Evolutionary conservation across 2,329 filamentous ascomycete species (phyloP).

Genomic region (Shiraia bambusicola): DNA sequence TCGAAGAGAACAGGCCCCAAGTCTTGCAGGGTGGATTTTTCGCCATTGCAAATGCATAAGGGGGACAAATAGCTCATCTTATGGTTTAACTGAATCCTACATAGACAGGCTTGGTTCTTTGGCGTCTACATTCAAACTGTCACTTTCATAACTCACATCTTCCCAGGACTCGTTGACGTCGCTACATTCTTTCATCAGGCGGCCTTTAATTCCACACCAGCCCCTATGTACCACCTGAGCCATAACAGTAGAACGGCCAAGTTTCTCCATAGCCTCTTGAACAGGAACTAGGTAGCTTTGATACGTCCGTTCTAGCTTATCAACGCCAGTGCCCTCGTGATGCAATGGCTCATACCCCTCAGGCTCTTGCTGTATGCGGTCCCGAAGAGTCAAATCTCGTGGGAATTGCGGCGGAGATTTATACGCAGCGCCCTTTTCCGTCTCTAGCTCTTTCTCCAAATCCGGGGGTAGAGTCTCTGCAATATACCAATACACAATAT

Average conservation of each 20-base stretch:
- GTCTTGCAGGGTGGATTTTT: no score
- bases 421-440: constrained; percentile 33
- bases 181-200: constrained; percentile 30
- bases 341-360: constrained; percentile 48
- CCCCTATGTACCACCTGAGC: constrained; percentile 50
- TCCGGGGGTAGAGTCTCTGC: constrained; percentile 49
- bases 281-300: constrained; percentile 46
- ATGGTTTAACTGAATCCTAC: neutral
- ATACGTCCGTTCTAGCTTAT: constrained; percentile 51
- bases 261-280: constrained; percentile 45
- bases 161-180: constrained; percentile 24
- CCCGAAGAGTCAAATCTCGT: constrained; percentile 35
- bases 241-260: constrained; percentile 45
- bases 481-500: constrained; percentile 52
- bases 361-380: constrained; percentile 44
- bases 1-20: no score
- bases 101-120: no score
- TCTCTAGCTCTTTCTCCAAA: constrained; percentile 30
- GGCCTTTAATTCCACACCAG: constrained; percentile 47
- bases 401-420: constrained; percentile 44
- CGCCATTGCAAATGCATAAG: no score
- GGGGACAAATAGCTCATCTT: no score
- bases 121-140: neutral
- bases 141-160: constrained; percentile 1
- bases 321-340: constrained; percentile 52